These are phyloP conservation scores for Cantharellus anzutake DNA, from an alignment of 768 basidiomycete species.

Conservation along the genomic window DNA sequence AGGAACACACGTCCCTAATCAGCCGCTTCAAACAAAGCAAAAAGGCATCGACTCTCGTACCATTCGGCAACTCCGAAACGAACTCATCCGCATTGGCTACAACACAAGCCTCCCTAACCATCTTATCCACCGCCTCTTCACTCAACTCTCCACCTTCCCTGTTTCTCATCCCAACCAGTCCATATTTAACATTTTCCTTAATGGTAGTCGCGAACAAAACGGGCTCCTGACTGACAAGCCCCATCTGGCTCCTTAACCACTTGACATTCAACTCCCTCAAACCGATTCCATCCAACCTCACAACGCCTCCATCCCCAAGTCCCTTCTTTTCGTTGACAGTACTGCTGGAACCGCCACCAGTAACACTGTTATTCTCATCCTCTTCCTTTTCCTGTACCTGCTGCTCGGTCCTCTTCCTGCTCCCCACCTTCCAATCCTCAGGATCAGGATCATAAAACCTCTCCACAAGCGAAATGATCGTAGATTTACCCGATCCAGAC, in stretches of 20 bases:
- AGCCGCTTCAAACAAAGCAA: background rate
- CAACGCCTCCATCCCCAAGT: slow-evolving; percentile 22
- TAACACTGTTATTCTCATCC: no score
- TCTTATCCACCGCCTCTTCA: slow-evolving; percentile 27
- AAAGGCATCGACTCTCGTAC: background rate
- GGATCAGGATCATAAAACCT: slow-evolving; percentile 65
- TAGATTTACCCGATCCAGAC: slow-evolving; percentile 44
- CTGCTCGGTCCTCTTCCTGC: no score
- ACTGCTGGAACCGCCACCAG: no score
- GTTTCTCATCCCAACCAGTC: slow-evolving; percentile 23
- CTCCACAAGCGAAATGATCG: slow-evolving; percentile 60
- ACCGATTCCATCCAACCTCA: slow-evolving; percentile 53
- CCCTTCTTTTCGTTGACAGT: no score
- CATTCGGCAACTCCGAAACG: slow-evolving; percentile 24
- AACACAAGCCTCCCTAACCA: slow-evolving; percentile 24
- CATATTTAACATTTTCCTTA: slow-evolving; percentile 26
- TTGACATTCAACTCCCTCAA: slow-evolving; percentile 23
- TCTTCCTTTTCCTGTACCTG: no score
- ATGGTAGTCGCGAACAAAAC: slow-evolving; percentile 26
- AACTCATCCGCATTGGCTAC: slow-evolving; percentile 29
- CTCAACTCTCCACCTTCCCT: slow-evolving; percentile 13
- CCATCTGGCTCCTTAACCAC: slow-evolving; percentile 18
- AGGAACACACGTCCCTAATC: background rate
- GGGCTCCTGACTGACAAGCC: slow-evolving; percentile 23
- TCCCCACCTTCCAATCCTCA: no score